Percentiles rank a stretch among this genome's conserved stretches.
Evolutionary conservation across 164 flowering plant species (phyloP).

Genomic region (Umbilicus rupestris): DNA sequence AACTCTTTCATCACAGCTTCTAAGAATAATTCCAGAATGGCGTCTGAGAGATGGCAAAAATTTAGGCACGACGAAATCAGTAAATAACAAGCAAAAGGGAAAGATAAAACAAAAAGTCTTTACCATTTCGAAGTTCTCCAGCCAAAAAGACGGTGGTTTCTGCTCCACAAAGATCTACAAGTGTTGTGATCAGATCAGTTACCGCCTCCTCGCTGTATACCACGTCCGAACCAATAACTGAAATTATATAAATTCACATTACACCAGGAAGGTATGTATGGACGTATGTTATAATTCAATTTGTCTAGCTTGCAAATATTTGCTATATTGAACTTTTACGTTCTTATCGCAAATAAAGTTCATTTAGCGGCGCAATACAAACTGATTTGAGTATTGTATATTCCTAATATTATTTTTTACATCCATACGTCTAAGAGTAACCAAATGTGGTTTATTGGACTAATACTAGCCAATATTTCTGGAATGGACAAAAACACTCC

Average conservation of each 20-base stretch:
- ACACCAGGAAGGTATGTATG: neutral
- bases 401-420: neutral
- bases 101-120: neutral
- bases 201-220: conserved; percentile 81
- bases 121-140: conserved; percentile 89
- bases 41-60: conserved; percentile 35
- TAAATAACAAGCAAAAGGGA: neutral
- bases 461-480: neutral
- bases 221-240: conserved; percentile 86
- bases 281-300: neutral
- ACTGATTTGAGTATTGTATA: neutral
- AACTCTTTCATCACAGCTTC: conserved; percentile 69
- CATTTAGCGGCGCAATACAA: neutral
- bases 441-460: neutral
- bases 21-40: conserved; percentile 67
- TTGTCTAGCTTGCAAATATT: neutral
- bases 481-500: neutral
- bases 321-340: neutral
- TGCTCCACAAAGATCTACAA: conserved; percentile 44
- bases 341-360: neutral
- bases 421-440: neutral
- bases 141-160: conserved; percentile 68
- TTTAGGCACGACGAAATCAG: neutral
- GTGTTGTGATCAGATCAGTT: conserved; percentile 51
- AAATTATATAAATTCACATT: neutral